Evolutionary conservation across 192 early-diverging fungal species (phyloP).

Genomic region (Coemansia sp.): DNA sequence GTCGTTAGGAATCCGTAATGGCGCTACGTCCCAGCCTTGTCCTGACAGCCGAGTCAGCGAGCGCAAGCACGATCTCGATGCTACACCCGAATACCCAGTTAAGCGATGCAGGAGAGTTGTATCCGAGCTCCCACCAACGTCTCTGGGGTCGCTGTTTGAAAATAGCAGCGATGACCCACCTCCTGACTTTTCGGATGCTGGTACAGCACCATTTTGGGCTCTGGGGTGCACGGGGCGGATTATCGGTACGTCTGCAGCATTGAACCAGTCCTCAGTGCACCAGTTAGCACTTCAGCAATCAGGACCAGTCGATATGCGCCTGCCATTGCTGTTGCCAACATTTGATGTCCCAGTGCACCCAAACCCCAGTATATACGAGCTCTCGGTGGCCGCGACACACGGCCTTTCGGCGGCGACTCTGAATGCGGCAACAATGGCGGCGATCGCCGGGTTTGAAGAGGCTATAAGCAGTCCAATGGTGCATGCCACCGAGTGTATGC

Average conservation of each 20-base stretch:
- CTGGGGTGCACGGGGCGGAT: not conserved
- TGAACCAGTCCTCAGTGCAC: not conserved
- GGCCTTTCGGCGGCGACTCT: conserved; percentile 11
- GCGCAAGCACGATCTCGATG: conserved; percentile 27
- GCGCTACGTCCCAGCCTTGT: not conserved
- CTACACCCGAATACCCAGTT: conserved; percentile 8
- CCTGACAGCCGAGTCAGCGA: not conserved
- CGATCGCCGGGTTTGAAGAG: conserved; percentile 18
- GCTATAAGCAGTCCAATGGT: not conserved
- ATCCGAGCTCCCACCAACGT: conserved; percentile 37
- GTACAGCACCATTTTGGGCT: not conserved
- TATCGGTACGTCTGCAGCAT: not conserved
- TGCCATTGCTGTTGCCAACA: not conserved
- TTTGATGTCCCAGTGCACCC: not conserved
- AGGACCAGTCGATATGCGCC: not conserved
- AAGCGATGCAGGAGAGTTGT: conserved; percentile 40
- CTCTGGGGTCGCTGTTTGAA: conserved; percentile 7
- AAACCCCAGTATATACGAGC: not conserved
- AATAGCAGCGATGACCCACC: not conserved
- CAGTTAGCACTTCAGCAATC: not conserved
- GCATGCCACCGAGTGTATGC: not conserved
- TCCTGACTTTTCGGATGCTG: conserved; percentile 1
- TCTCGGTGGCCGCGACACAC: not conserved
- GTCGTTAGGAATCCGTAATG: conserved; percentile 24
- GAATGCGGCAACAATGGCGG: conserved; percentile 35